Conservation (phyloP, 768 basidiomycete species). For the Lactarius sanguifluus region DNA sequence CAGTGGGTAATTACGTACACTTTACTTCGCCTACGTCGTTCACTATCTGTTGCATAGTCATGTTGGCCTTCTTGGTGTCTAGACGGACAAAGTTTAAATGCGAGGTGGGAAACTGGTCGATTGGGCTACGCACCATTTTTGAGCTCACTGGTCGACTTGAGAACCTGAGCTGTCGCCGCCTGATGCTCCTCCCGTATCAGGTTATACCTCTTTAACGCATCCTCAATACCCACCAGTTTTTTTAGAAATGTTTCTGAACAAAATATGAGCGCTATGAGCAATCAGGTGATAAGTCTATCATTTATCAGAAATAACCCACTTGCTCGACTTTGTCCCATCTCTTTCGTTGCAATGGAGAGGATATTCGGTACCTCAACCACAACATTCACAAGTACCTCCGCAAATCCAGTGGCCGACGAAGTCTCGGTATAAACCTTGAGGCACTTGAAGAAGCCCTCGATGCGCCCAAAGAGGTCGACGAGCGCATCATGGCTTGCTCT, state of each 20-base stretch:
- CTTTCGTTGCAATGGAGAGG: not conserved
- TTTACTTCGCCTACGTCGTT: not conserved
- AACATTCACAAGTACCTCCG: not conserved
- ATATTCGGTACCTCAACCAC: not conserved
- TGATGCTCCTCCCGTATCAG: not conserved
- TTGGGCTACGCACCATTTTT: not conserved
- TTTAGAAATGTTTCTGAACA: not conserved
- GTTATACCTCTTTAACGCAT: not conserved
- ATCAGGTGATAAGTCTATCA: not conserved
- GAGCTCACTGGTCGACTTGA: not conserved
- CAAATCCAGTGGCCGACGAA: not conserved
- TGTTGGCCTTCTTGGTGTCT: not conserved
- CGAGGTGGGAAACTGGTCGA: not conserved
- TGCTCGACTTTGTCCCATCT: not conserved
- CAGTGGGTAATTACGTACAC: not conserved
- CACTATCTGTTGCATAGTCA: not conserved
- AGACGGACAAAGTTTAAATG: not conserved
- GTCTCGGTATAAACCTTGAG: not conserved
- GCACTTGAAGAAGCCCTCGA: conserved; percentile 1
- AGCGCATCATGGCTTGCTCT: not conserved
- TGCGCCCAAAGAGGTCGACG: not conserved
- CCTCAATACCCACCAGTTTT: not conserved
- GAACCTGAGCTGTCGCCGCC: not conserved
- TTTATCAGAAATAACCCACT: not conserved
- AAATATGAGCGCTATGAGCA: not conserved